These are phyloP conservation scores for Oryza australiensis DNA, from an alignment of 176 grass and related monocot genomes.

Conservation along the genomic window DNA sequence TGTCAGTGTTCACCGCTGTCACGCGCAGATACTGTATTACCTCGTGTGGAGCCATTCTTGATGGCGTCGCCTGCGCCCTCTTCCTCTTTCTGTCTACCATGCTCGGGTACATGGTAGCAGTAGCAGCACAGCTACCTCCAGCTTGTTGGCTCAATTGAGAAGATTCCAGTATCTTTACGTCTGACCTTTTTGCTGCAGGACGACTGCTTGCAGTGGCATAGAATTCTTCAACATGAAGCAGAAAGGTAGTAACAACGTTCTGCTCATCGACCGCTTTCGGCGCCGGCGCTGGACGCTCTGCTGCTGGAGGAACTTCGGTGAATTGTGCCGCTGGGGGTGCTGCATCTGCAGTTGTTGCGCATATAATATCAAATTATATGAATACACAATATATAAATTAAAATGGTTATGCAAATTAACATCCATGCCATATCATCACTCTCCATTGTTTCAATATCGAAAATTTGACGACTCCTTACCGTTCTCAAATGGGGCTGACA, in stretches of 20 bases:
- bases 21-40: neutral
- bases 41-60: neutral
- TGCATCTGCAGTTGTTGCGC: neutral
- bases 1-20: neutral
- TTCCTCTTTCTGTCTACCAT: neutral
- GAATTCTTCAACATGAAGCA: neutral
- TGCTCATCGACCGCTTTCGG: neutral
- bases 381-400: neutral
- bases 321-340: neutral
- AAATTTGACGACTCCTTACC: neutral
- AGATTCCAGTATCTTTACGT: neutral
- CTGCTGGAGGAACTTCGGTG: neutral
- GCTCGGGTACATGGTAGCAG: neutral
- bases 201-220: neutral
- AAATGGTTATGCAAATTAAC: neutral
- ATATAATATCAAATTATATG: neutral
- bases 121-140: neutral
- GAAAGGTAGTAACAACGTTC: neutral
- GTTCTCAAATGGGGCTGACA: neutral
- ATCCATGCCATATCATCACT: neutral
- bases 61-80: neutral
- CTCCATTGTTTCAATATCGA: too few species aligned
- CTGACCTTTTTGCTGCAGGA: neutral
- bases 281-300: neutral
- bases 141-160: neutral